Conservation (phyloP, 1,139 yeast genomes). For the Scheffersomyces lignicola region DNA sequence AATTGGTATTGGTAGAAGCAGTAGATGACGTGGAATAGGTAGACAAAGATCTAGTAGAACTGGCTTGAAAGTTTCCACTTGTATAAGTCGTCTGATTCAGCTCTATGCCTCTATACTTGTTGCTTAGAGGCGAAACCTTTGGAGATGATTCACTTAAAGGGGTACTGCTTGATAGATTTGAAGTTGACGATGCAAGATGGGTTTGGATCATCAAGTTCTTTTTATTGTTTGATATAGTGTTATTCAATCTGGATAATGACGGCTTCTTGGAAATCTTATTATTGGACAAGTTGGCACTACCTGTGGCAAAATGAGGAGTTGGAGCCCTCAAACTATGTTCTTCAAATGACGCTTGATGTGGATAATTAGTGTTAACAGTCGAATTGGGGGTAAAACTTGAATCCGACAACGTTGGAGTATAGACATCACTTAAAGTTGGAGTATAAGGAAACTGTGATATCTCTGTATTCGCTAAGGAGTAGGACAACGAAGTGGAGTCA, state of each 20-base stretch:
- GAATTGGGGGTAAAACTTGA: constrained; percentile 23
- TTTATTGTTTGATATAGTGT: constrained; percentile 14
- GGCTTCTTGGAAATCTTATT: constrained; percentile 22
- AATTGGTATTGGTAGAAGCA: constrained; percentile 11
- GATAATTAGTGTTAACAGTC: constrained; percentile 10
- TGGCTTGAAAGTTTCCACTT: constrained; percentile 1
- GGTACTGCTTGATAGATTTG: constrained; percentile 11
- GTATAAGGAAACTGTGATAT: constrained; percentile 13
- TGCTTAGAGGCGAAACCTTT: constrained; percentile 19
- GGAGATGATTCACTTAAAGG: constrained; percentile 17
- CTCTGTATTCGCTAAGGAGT: constrained; percentile 3
- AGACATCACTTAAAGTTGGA: constrained; percentile 20
- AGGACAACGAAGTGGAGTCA: constrained; percentile 2
- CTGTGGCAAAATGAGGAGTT: constrained; percentile 10
- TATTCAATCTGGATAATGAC: constrained; percentile 20
- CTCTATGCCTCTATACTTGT: constrained; percentile 21
- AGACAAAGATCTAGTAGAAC: constrained; percentile 8
- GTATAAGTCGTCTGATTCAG: constrained; percentile 6
- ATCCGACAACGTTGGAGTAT: constrained; percentile 23
- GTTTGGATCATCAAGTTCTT: constrained; percentile 20
- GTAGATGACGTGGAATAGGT: constrained; percentile 11
- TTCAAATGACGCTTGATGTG: constrained; percentile 6
- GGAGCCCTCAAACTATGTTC: constrained; percentile 16
- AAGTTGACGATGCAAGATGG: constrained; percentile 12
- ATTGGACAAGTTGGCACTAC: neutral